Evolutionary conservation across 805 yeast species (phyloP).

Genomic region (Metschnikowia lachancei): DNA sequence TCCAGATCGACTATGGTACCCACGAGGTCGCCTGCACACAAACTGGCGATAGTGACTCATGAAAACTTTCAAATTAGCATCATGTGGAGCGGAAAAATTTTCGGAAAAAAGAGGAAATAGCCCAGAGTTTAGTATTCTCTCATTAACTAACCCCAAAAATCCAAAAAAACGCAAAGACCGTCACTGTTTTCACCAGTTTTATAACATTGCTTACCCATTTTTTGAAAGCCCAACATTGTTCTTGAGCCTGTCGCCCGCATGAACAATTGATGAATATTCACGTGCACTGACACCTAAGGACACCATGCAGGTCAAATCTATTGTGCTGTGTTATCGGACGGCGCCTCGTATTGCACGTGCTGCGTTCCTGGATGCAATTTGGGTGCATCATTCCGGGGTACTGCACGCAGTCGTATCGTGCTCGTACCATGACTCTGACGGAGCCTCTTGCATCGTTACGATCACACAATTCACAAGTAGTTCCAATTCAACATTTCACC

Average conservation of each 20-base stretch:
- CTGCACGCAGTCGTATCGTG: no score
- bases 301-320: conserved; percentile 9
- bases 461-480: neutral
- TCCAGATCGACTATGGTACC: conserved; percentile 8
- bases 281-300: conserved; percentile 12
- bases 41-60: conserved; percentile 6
- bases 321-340: conserved; percentile 6
- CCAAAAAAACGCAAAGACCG: no score
- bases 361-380: conserved; percentile 6
- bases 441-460: no score
- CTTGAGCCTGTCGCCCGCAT: conserved; percentile 2
- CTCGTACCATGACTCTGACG: no score
- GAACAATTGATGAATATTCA: conserved; percentile 11
- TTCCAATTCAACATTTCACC: neutral
- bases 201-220: neutral
- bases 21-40: conserved; percentile 8
- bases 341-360: neutral
- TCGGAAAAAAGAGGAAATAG: neutral
- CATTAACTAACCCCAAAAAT: no score
- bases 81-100: neutral
- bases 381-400: neutral
- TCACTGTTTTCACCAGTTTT: no score
- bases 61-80: neutral
- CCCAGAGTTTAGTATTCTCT: no score
- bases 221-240: neutral